Evolutionary conservation across 192 early-diverging fungal species (phyloP).

Genomic region (Diversispora epigaea): DNA sequence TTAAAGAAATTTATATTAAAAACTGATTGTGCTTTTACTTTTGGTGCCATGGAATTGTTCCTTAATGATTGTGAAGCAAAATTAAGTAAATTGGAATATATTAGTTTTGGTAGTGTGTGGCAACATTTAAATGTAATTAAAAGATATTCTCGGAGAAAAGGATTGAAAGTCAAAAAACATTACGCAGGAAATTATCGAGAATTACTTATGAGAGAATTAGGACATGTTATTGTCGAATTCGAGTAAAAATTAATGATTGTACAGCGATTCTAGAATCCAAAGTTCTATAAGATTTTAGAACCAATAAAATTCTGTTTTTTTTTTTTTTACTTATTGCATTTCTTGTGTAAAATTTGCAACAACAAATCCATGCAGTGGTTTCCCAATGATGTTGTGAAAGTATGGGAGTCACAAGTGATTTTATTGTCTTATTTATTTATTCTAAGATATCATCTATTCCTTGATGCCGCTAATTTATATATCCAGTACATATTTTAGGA

Average conservation of each 20-base stretch:
- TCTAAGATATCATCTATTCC: too few species aligned
- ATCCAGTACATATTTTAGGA: too few species aligned
- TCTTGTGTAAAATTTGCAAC: too few species aligned
- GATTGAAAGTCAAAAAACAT: conserved; percentile 6
- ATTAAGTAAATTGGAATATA: conserved; percentile 14
- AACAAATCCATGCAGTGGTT: too few species aligned
- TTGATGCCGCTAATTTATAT: too few species aligned
- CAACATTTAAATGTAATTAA: conserved; percentile 22
- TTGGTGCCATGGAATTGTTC: neutral
- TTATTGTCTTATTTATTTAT: too few species aligned
- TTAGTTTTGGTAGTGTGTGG: conserved; percentile 7
- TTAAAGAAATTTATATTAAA: conserved; percentile 5
- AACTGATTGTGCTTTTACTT: conserved; percentile 12
- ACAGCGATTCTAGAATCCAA: too few species aligned
- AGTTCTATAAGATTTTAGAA: too few species aligned
- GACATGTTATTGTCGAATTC: conserved; percentile 13
- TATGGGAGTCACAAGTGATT: too few species aligned
- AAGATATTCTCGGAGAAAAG: neutral
- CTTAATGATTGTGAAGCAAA: neutral
- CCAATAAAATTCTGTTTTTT: too few species aligned
- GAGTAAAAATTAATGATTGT: neutral
- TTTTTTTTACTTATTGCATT: too few species aligned
- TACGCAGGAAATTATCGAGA: conserved; percentile 6
- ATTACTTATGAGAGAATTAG: conserved; percentile 15
- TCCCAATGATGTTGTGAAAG: too few species aligned